Percentiles rank a stretch among this genome's conserved stretches.
Evolutionary conservation across 169 alveolate genomes (phyloP).

Genomic region (Plasmodium sp.): DNA sequence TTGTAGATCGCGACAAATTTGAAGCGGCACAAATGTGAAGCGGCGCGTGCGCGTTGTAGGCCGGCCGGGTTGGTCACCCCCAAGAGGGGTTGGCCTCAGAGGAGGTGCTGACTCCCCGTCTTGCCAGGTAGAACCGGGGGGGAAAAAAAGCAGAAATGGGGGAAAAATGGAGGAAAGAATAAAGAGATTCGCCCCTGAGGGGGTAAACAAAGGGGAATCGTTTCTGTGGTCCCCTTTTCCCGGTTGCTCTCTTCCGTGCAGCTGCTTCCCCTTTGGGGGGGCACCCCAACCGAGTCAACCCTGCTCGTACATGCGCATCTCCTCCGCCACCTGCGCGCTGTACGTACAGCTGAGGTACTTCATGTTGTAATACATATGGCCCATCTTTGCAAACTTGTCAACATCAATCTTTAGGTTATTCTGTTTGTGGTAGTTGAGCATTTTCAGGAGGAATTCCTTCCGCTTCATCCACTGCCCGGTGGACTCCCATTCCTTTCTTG

Average conservation of each 20-base stretch:
- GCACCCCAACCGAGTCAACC: neutral
- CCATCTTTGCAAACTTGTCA: slow-evolving; percentile 70
- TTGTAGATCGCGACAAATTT: neutral
- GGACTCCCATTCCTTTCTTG: slow-evolving; percentile 70
- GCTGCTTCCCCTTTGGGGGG: neutral
- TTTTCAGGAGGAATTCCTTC: slow-evolving; percentile 69
- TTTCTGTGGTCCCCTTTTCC: neutral
- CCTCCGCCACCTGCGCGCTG: slow-evolving; percentile 13
- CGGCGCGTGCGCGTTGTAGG: neutral
- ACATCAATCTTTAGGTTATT: slow-evolving; percentile 49
- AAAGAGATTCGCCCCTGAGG: neutral
- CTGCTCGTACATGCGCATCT: slow-evolving; percentile 38
- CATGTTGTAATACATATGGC: slow-evolving; percentile 73
- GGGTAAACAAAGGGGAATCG: neutral
- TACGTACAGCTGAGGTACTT: slow-evolving; percentile 60
- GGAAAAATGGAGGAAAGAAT: neutral
- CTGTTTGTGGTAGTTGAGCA: slow-evolving; percentile 59
- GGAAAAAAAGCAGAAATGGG: neutral
- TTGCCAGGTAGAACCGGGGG: neutral
- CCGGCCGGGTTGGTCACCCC: neutral
- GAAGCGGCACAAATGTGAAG: neutral
- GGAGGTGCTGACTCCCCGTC: neutral
- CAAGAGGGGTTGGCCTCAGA: neutral
- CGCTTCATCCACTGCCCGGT: slow-evolving; percentile 69
- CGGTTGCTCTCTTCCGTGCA: neutral